A percentile compares a stretch with the other conserved stretches of the same genome.
These are phyloP conservation scores for Flueggea neowawraea DNA, from an alignment of 441 rosid genomes.

Conservation along the genomic window DNA sequence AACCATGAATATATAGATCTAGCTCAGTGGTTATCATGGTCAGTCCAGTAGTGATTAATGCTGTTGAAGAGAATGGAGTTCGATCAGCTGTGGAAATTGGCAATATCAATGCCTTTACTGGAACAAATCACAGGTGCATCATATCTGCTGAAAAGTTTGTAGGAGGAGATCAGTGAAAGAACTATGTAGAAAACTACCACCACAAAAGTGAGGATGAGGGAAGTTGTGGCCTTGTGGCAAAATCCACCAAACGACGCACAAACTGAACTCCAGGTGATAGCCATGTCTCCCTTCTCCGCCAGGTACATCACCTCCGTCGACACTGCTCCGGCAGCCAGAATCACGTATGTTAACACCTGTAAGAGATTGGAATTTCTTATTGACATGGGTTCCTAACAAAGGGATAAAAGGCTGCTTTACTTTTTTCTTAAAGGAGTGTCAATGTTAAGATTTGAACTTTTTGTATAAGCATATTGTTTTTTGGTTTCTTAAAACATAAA, in stretches of 20 bases:
- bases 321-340: conserved; percentile 69
- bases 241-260: conserved; percentile 62
- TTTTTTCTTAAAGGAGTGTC: too few relatives aligned
- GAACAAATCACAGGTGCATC: conserved; percentile 46
- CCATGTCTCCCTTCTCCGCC: conserved; percentile 62
- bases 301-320: conserved; percentile 72
- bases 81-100: conserved; percentile 24
- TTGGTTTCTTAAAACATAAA: neutral
- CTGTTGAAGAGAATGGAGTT: too few relatives aligned
- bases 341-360: conserved; percentile 64
- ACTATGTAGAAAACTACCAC: conserved; percentile 40
- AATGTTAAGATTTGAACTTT: neutral
- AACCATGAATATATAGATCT: too few relatives aligned
- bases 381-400: neutral
- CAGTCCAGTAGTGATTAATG: too few relatives aligned
- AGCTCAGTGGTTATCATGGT: too few relatives aligned
- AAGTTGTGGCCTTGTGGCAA: conserved; percentile 66
- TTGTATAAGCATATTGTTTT: too few relatives aligned
- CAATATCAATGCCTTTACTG: conserved; percentile 36
- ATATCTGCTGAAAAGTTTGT: conserved; percentile 72
- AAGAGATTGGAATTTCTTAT: neutral
- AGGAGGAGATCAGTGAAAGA: conserved; percentile 76
- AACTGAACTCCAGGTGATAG: conserved; percentile 75
- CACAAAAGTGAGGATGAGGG: conserved; percentile 54
- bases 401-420: too few relatives aligned